phyloP scores from a whole-genome alignment of 495 filamentous ascomycete genomes.

The Arthonia radiata region DNA sequence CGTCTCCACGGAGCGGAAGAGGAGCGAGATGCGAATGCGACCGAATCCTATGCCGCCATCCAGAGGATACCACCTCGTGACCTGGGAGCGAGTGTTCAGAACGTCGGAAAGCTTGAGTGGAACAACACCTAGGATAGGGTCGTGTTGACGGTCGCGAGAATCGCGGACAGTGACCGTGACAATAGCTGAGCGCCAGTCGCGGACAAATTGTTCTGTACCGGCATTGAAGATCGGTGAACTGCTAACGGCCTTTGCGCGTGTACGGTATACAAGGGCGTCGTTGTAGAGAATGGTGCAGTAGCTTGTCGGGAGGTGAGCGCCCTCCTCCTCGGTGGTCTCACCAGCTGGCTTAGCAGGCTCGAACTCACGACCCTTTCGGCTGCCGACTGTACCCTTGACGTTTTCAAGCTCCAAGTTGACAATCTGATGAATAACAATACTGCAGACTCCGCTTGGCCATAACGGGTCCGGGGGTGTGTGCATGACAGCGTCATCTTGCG shows the following conservation, averaged over 20 bases:
- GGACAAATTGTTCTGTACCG: slow-evolving; percentile 80
- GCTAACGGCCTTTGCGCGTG: slow-evolving; percentile 69
- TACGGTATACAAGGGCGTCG: slow-evolving; percentile 77
- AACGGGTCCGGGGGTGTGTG: slow-evolving; percentile 84
- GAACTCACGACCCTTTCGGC: slow-evolving; percentile 56
- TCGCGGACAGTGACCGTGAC: slow-evolving; percentile 75
- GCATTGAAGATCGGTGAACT: slow-evolving; percentile 93
- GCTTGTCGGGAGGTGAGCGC: slow-evolving; percentile 52
- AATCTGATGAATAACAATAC: slow-evolving; percentile 74
- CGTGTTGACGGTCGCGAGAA: slow-evolving; percentile 68
- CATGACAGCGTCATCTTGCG: slow-evolving; percentile 56
- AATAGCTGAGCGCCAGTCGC: slow-evolving; percentile 74
- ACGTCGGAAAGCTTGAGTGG: slow-evolving; percentile 70
- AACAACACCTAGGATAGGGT: slow-evolving; percentile 80
- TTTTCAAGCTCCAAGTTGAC: slow-evolving; percentile 78
- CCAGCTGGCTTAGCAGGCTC: slow-evolving; percentile 76
- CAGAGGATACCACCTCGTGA: slow-evolving; percentile 41
- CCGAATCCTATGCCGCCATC: slow-evolving; percentile 60
- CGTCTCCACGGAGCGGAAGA: slow-evolving; percentile 70
- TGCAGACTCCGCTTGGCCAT: slow-evolving; percentile 72
- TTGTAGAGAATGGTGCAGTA: slow-evolving; percentile 85
- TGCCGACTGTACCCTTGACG: slow-evolving; percentile 43
- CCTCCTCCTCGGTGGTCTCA: slow-evolving; percentile 57
- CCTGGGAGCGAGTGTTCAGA: slow-evolving; percentile 62
- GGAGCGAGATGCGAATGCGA: slow-evolving; percentile 64